Evolutionary conservation across 176 grass and related monocot genomes (phyloP), one percentile per base, ranked within the genome.

Genomic region (Aegilops sharonensis): DNA sequence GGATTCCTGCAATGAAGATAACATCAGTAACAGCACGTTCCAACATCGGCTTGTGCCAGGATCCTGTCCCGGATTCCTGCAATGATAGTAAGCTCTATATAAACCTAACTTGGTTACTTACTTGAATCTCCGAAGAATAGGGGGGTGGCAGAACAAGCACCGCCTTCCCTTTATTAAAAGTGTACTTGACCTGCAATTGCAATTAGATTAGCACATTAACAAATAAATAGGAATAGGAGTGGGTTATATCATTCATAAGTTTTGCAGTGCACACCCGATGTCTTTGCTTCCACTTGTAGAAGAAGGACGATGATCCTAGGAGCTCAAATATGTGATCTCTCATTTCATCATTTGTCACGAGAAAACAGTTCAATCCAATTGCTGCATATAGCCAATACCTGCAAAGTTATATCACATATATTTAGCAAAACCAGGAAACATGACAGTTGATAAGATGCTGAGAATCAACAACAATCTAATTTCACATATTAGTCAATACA

Each of bases 281-380:
- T 3, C 91, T 83, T 76, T 95, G 91, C 78, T 92, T 98, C 95
- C 95, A 98, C 70, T 88, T 98, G 14, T 86, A 81, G 59, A 95
- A 98, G 80, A 95, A 90, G 31, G 95, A 92, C 14, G 87, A 88
- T 34, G 87, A 88, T 45, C 95, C 93, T 74, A 98, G 68, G 60
- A 95, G 95, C 83, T 98, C 95, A 78, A 98, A 98, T 85, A 93
- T 95, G 85, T 98, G 95, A 85, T 98, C 95, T 92, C 95, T 95
- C 95, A 98, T 98, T 86, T 98, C 95, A 87, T 98, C 95, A 37
- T 95, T 98, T 21, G 93, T 98, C 75, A 95, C 93, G 71, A 98
- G 87, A 69, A 92, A 90, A 79, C 91, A 91, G 78, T 95, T 95
- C 69, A 92, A 79, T 27, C 84, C 93, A 74, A 98, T 95, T 32